Base-by-base conservation (phyloP, 140 eudicot species). In the Senecio squalidus region DNA sequence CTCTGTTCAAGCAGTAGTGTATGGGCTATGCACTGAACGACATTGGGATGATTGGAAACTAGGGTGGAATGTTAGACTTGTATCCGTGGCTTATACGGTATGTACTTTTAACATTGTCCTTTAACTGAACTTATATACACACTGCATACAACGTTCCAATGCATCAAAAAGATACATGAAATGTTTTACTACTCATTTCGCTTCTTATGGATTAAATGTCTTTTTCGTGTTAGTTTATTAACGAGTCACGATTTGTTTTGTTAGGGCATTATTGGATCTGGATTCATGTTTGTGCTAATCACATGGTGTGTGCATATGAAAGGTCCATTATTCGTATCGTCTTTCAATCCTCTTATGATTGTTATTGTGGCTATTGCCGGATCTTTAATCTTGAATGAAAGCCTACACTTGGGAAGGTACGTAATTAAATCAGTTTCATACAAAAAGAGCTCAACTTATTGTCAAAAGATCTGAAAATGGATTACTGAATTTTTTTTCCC, bases 61-160 rank as follows among this genome's bases (percentile, higher is more conserved):
- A 18, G 88, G 93, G 9, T 86, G 88, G 95, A 67, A 86, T 58
- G 58, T 86, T 46, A 78, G 88, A 49, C 93, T 86, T 58, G 60
- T 80, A 40, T 53, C 85, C 0, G 83, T 60, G 9, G 75, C 75
- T 40, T 73, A 68, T 49, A 1, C 81, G 55, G 93, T 86, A 78
- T 22, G 52, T 47, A n/a, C 27, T 10, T 9, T 24, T 3, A 21
- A 47, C 54, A 21, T 49, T 24, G n/a, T 43, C 13, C 10, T 28
- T n/a, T 8, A 20, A 25, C 11, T 15, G 3, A 47, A 47, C 54
- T 18, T 47, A 22, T 21, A 1, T 8, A n/a, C n/a, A n/a, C n/a
- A n/a, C n/a, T n/a, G n/a, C n/a, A n/a, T n/a, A n/a, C n/a, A n/a
- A n/a, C n/a, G n/a, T n/a, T n/a, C n/a, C n/a, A n/a, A n/a, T 17